Percentiles rank a stretch among this genome's conserved stretches.
Conservation (phyloP, 768 basidiomycete genomes). For the Chalciporus piperatus region DNA sequence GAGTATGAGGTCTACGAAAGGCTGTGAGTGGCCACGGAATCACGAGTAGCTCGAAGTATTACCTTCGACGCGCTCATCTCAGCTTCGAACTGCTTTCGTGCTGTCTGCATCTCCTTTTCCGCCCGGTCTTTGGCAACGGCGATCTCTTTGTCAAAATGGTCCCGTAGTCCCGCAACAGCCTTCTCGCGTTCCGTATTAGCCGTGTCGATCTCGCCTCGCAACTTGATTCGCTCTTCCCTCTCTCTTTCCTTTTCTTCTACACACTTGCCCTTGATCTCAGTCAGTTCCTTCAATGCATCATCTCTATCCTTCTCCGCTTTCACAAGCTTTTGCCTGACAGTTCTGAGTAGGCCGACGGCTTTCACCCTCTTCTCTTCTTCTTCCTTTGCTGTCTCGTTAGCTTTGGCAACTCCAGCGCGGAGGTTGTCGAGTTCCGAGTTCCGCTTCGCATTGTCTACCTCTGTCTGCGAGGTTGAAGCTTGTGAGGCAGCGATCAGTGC, state of each 20-base stretch:
- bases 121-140: slow-evolving; percentile 55
- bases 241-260: slow-evolving; percentile 45
- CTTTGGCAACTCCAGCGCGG: slow-evolving; percentile 59
- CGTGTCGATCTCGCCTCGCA: slow-evolving; percentile 64
- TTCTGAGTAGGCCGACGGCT: slow-evolving; percentile 88
- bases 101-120: slow-evolving; percentile 68
- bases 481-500: slow-evolving; percentile 62
- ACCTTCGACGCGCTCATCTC: slow-evolving; percentile 78
- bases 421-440: slow-evolving; percentile 57
- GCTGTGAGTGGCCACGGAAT: slow-evolving; percentile 3
- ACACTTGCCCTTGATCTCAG: slow-evolving; percentile 49
- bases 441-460: slow-evolving; percentile 48
- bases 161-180: slow-evolving; percentile 53
- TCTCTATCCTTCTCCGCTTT: slow-evolving; percentile 95
- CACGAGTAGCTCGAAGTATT: not conserved
- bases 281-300: slow-evolving; percentile 62
- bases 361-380: slow-evolving; percentile 98
- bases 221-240: slow-evolving; percentile 45
- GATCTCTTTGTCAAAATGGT: slow-evolving; percentile 74
- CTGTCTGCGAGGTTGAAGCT: slow-evolving; percentile 42
- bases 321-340: slow-evolving; percentile 94
- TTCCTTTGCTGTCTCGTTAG: slow-evolving; percentile 70
- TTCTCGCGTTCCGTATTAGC: slow-evolving; percentile 62
- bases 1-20: slow-evolving; percentile 56
- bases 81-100: slow-evolving; percentile 72